A percentile compares a stretch with the other conserved stretches of the same genome.
phyloP scores from a whole-genome alignment of 345 rosid species.

The Gossypium bickii region DNA sequence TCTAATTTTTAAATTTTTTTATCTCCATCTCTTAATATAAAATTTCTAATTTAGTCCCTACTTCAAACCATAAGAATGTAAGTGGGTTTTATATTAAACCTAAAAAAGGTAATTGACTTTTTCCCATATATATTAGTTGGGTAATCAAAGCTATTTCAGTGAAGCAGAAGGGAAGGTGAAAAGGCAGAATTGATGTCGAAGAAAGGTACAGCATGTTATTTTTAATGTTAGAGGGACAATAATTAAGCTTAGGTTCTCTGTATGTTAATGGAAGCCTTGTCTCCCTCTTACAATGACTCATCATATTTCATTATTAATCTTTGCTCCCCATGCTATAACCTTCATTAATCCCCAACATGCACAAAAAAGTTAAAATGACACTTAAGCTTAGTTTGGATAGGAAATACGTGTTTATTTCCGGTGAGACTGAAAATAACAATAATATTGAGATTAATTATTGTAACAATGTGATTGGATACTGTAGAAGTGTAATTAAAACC shows the following conservation, averaged over 20 bases:
- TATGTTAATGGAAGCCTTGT: background rate
- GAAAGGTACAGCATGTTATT: background rate
- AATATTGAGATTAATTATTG: too few species aligned
- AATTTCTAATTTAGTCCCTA: too few species aligned
- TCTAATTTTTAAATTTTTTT: too few species aligned
- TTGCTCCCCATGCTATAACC: background rate
- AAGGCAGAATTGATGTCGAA: background rate
- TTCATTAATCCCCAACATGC: background rate
- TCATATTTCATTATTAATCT: background rate
- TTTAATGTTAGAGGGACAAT: background rate
- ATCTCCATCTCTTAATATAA: too few species aligned
- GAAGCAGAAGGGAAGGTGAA: background rate
- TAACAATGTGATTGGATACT: too few species aligned
- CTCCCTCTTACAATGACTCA: background rate
- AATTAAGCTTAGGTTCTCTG: background rate
- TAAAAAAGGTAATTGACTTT: too few species aligned
- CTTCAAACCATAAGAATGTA: too few species aligned
- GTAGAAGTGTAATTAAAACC: too few species aligned
- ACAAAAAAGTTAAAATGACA: background rate
- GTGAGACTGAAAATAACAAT: too few species aligned
- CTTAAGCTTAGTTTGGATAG: too few species aligned
- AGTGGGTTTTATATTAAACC: too few species aligned
- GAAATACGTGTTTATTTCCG: accelerated
- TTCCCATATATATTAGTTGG: background rate
- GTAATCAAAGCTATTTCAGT: background rate